Base-by-base conservation (phyloP, 2,329 filamentous ascomycete species). In the Sarocladiaceae sp. region DNA sequence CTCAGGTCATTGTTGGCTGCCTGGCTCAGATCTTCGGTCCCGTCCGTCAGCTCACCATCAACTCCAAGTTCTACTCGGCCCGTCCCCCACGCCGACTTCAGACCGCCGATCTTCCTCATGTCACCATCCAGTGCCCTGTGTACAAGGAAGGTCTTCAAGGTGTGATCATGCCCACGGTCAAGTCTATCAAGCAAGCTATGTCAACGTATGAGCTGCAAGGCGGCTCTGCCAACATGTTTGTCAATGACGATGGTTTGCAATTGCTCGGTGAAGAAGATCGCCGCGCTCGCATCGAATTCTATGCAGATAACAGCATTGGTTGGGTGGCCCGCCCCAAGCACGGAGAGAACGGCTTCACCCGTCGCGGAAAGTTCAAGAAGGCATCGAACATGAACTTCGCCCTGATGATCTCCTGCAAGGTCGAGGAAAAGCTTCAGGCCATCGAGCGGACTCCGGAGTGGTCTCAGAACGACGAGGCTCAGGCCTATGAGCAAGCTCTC, bases 111-210 rank as follows among this genome's bases (percentile, higher is more conserved):
- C 76, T 92, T 15, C 87, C 87, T 2, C 88, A 90, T 62, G 77
- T 90, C 57, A 93, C 88, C 3, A 87, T 95, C 37, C 90, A 96
- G 64, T 92, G 88, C 66, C 90, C 90, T 4, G 88, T 95, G 0
- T 95, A 94, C 73, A 94, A 93, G 67, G 90, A 95, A 66, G 88
- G 89, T 57, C 76, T 95, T 2, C 72, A 72, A 31, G 82, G 76
- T 55, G 90, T 95, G 66, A 91, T 92, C 61, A 79, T 77, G 18
- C 88, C 88, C 7, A 93, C 88, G 0, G 81, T 92, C 60, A 83
- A 83, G 61, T 91, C 87, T 2, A 79, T 92, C 69, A 90, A 90
- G 70, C 79, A 86, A 60, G 86, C 86, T 56, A 89, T 90, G 63
- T 86, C 84, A 28, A 88, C 84, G 0, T 90, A 90, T 61, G 87